phyloP scores from a whole-genome alignment of 108 stramenopile species.

The Nitzschia palea region DNA sequence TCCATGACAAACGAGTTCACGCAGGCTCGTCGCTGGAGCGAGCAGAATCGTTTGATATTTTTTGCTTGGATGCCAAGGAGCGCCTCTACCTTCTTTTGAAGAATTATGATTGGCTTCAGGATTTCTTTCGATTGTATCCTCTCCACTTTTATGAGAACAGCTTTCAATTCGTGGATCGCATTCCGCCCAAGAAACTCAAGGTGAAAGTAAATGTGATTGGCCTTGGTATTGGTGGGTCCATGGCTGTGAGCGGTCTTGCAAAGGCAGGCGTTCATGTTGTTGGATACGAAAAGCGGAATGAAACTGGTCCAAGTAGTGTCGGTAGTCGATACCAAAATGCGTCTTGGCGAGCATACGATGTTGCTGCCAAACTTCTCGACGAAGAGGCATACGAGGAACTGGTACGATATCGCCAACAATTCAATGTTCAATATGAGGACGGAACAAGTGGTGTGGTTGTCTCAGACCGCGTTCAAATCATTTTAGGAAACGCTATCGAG shows the following conservation, averaged over 20 bases:
- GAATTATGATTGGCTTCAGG: constrained; percentile 36
- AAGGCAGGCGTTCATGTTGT: constrained; percentile 29
- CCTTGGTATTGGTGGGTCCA: constrained; percentile 32
- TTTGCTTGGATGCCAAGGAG: constrained; percentile 43
- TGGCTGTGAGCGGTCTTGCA: constrained; percentile 34
- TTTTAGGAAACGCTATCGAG: constrained; percentile 32
- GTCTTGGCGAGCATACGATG: constrained; percentile 36
- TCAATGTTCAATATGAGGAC: constrained; percentile 37
- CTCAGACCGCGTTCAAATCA: constrained; percentile 36
- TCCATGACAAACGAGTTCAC: constrained; percentile 22
- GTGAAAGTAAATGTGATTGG: constrained; percentile 42
- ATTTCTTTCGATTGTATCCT: constrained; percentile 33
- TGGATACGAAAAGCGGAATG: constrained; percentile 30
- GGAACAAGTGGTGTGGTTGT: constrained; percentile 13
- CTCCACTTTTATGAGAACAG: constrained; percentile 41
- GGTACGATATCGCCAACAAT: constrained; percentile 28
- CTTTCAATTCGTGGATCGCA: constrained; percentile 33
- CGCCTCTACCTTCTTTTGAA: constrained; percentile 29
- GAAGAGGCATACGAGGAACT: constrained; percentile 28
- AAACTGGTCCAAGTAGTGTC: constrained; percentile 28
- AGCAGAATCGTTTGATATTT: constrained; percentile 24
- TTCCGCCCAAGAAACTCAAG: constrained; percentile 27
- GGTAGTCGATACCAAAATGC: constrained; percentile 35
- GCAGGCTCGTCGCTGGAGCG: constrained; percentile 23
- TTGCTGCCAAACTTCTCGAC: constrained; percentile 31